Evolutionary conservation across 108 stramenopile species (phyloP).

Genomic region (Mayamaea pseudoterrestris): DNA sequence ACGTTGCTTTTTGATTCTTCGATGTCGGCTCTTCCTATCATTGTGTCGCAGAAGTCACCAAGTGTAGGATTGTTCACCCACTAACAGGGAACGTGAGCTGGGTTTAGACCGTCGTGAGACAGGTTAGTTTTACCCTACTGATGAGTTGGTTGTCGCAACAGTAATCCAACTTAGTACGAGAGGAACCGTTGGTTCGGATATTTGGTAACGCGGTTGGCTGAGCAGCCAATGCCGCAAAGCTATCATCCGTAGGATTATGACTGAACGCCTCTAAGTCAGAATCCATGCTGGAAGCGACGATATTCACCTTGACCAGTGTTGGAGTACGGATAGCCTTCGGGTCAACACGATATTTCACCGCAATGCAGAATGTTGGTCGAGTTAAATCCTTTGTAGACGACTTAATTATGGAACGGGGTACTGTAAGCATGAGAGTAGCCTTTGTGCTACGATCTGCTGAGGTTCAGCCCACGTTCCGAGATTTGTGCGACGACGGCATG

Average conservation of each 20-base stretch:
- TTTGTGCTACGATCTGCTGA: constrained; percentile 96
- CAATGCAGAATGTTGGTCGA: constrained; percentile 75
- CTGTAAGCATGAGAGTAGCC: constrained; percentile 94
- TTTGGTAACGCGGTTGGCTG: constrained; percentile 89
- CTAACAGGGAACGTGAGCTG: constrained; percentile 94
- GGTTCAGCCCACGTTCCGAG: constrained; percentile 87
- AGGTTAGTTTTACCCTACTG: constrained; percentile 94
- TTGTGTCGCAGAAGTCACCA: constrained; percentile 93
- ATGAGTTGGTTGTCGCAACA: constrained; percentile 81
- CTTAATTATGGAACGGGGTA: constrained; percentile 87
- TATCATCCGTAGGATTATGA: constrained; percentile 91
- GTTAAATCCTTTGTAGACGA: constrained; percentile 93
- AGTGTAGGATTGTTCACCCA: constrained; percentile 97
- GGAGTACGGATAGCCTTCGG: constrained; percentile 57
- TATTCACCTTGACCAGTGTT: constrained; percentile 71
- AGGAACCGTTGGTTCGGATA: constrained; percentile 97
- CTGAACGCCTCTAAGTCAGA: constrained; percentile 95
- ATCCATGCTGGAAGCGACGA: constrained; percentile 88
- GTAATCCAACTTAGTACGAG: constrained; percentile 98
- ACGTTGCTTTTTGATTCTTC: constrained; percentile 91
- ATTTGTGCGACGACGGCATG: constrained; percentile 68
- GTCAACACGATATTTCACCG: constrained; percentile 53
- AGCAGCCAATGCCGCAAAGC: constrained; percentile 88
- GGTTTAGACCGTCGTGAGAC: constrained; percentile 98
- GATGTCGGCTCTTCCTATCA: constrained; percentile 94